These are phyloP conservation scores for Yarrowia porcina DNA, from an alignment of 805 yeast genomes.

Conservation along the genomic window DNA sequence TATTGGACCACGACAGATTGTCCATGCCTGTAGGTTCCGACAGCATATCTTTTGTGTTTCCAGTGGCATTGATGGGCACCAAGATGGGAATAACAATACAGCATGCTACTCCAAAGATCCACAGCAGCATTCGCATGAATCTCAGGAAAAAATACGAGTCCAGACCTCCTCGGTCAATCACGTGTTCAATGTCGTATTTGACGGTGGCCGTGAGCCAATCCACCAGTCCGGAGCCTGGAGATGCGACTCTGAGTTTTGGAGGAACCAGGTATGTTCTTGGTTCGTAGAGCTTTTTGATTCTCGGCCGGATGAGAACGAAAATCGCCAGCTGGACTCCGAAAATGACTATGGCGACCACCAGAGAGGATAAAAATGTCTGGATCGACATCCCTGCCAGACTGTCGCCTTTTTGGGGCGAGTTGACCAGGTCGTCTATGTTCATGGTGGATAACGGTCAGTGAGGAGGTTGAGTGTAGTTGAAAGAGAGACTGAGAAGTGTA, in stretches of 20 bases:
- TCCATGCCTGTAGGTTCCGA: constrained; percentile 52
- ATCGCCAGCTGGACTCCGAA: constrained; percentile 50
- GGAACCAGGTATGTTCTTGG: constrained; percentile 52
- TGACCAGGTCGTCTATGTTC: constrained; percentile 1
- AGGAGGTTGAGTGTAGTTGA: background rate
- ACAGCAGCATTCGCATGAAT: constrained; percentile 50
- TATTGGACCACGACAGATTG: constrained; percentile 64
- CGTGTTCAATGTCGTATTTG: constrained; percentile 43
- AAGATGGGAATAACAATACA: constrained; percentile 55
- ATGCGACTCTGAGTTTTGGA: constrained; percentile 38
- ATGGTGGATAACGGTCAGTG: background rate
- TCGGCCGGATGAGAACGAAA: constrained; percentile 41
- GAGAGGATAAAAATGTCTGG: constrained; percentile 52
- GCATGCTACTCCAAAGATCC: constrained; percentile 53
- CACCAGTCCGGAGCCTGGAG: constrained; percentile 43
- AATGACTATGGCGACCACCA: constrained; percentile 52
- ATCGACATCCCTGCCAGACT: constrained; percentile 40
- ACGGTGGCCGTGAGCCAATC: constrained; percentile 55
- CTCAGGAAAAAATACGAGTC: constrained; percentile 75
- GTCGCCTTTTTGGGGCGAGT: background rate
- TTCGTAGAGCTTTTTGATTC: constrained; percentile 48
- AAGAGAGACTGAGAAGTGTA: background rate
- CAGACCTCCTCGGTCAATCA: constrained; percentile 51
- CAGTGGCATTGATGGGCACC: constrained; percentile 59
- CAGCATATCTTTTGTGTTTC: constrained; percentile 34